Evolutionary conservation across 1,284 basidiomycete genomes (phyloP), one percentile per base, ranked within the genome.

Genomic region (Xerocomus cyaneibrunnescens): DNA sequence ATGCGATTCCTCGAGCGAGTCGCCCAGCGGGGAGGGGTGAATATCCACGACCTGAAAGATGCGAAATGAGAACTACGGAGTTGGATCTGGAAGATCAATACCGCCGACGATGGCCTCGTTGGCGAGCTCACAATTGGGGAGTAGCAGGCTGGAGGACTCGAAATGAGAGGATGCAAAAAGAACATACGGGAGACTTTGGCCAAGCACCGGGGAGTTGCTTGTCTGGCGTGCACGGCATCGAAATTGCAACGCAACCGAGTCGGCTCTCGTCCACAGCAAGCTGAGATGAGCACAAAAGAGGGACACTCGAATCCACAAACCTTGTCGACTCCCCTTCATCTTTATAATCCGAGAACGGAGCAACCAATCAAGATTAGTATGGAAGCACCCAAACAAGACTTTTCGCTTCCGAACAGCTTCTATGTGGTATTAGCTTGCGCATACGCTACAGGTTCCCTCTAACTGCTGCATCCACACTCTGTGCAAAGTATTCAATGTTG

Each of bases 401-500:
- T n/a, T 56, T 35, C 50, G 46, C 57, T 40, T 64, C 56, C 66
- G 66, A 56, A 56, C 32, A 55, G 52, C 52, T 38, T 68, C 55
- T 62, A 70, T 64, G 46, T 44, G 56, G 48, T 67, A 68, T 65
- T 44, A 45, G 49, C 59, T 56, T 7, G 35, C 27, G 19, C 30
- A 28, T 43, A 39, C 27, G 47, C 72, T 81, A 93, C 60, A 94
- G 77, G 54, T 78, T 78, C 60, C 89, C 89, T 77, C 84, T 89
- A 62, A 94, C 90, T 55, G 86, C 90, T 65, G 85, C 85, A 70
- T 88, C 81, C 50, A 95, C 88, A 64, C 84, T 84, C 73, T 92
- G 81, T 28, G 92, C 90, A 73, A 95, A 95, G 79, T 95, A 92
- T 63, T 89, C 86, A 62, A 98, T 85, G 78, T 99, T 99, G 67